phyloP scores from a whole-genome alignment of 768 basidiomycete genomes.

The Kwoniella sp. region DNA sequence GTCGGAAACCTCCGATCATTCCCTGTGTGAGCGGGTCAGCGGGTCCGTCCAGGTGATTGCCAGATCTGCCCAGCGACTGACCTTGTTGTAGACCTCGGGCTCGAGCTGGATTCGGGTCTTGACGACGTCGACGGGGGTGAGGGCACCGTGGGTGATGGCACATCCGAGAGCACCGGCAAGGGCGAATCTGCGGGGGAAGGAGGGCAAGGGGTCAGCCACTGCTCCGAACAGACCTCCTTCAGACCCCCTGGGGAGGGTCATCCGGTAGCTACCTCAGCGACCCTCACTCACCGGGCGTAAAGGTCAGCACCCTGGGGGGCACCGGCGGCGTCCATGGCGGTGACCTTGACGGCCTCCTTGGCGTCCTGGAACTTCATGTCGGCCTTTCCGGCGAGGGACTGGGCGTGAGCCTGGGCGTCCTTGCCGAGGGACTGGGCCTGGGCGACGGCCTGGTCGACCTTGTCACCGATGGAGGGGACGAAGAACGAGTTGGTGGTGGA shows the following conservation, averaged over 20 bases:
- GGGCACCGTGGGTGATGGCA: conserved; percentile 50
- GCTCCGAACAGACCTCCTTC: background rate
- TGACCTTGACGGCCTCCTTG: conserved; percentile 43
- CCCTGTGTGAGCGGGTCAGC: conserved; percentile 52
- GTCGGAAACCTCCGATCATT: conserved; percentile 73
- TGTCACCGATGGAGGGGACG: conserved; percentile 48
- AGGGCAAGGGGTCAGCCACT: background rate
- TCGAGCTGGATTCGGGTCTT: conserved; percentile 98
- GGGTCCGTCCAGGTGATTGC: background rate
- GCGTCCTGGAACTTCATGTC: conserved; percentile 42
- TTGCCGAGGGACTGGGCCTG: conserved; percentile 34
- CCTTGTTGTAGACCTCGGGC: conserved; percentile 52
- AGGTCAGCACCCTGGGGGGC: conserved; percentile 48
- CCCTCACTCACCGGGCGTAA: conserved; percentile 44
- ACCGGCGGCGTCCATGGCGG: conserved; percentile 18
- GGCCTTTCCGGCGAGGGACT: conserved; percentile 31
- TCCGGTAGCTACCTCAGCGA: too few relatives aligned
- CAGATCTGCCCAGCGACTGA: conserved; percentile 25
- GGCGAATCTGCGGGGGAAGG: conserved; percentile 39
- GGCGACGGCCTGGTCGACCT: conserved; percentile 47
- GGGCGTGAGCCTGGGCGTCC: conserved; percentile 31
- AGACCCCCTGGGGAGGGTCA: too few relatives aligned
- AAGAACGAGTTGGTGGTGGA: conserved; percentile 43
- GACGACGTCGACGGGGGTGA: conserved; percentile 73
- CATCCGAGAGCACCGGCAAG: conserved; percentile 51